Percentiles rank a stretch among this genome's conserved stretches.
Evolutionary conservation across 2,329 filamentous ascomycete species (phyloP).

Genomic region (Ophiostoma australiae): DNA sequence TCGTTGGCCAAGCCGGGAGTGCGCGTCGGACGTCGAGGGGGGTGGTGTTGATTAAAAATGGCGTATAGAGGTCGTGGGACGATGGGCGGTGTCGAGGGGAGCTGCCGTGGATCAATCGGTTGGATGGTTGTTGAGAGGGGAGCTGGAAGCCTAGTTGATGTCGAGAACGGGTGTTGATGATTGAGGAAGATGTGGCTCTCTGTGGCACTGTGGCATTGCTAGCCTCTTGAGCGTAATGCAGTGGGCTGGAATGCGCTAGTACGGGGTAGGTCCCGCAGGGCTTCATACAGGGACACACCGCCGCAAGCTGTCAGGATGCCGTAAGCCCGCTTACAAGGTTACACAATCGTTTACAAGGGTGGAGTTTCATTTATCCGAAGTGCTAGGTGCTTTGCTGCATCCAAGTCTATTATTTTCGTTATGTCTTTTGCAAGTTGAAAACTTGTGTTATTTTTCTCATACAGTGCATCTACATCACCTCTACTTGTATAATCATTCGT

Average conservation of each 20-base stretch:
- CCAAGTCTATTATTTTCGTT: not conserved
- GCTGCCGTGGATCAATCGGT: not conserved
- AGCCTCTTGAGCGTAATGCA: not conserved
- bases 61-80: not conserved
- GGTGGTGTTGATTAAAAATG: not conserved
- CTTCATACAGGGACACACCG: not conserved
- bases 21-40: constrained; percentile 7
- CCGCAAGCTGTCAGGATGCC: constrained; percentile 14
- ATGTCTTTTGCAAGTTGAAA: not conserved
- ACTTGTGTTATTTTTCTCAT: not conserved
- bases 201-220: constrained; percentile 1
- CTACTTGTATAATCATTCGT: no score
- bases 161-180: not conserved
- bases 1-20: constrained; percentile 15
- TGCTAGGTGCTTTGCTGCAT: not conserved
- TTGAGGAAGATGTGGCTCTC: constrained; percentile 4
- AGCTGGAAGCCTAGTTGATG: not conserved
- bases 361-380: not conserved
- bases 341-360: not conserved
- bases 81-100: constrained; percentile 1
- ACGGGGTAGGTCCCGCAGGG: constrained; percentile 10
- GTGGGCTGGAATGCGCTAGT: constrained; percentile 6
- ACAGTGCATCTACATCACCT: not conserved
- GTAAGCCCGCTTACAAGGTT: constrained; percentile 8
- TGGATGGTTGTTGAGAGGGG: constrained; percentile 2